Base-by-base conservation (phyloP, 129 eudicot species). In the Smallanthus sonchifolius region DNA sequence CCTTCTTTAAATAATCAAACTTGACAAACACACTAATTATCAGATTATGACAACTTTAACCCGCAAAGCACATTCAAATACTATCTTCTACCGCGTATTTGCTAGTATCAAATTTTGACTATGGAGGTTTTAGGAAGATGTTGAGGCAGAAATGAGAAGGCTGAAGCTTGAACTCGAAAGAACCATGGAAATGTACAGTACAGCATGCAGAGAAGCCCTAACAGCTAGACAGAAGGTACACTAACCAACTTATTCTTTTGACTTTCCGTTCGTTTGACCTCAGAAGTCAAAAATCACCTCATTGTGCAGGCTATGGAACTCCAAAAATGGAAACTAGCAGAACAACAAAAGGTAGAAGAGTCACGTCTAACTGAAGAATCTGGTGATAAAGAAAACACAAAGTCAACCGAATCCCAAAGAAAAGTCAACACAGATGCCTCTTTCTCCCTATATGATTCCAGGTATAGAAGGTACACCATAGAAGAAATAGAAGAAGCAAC, bases 161-260 rank as follows among this genome's bases (percentile, higher is more conserved):
- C 79, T 91, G 65, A 86, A 84, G 85, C 77, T 75, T 73, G 91
- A 88, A 76, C 88, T 91, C 35, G 70, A 83, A 79, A 92, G 84
- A 83, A 88, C 92, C 17, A 91, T 91, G 88, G 92, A 91, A 61
- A 83, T 86, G 96, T 91, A 88, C 62, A 86, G 87, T 67, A 76
- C 86, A 40, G 91, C 97, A n/a, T 88, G 97, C 87, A 86, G 81
- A 62, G 97, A 91, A 77, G 96, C 92, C 81, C 86, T 84, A 14
- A 35, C 89, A 16, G 97, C 96, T 32, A 81, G 84, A 82, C 90
- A 88, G 34, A 86, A 88, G 97, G 95, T 77, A 39, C 37, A 36
- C 47, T 38, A 73, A 38, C 24, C 56, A 36, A 16, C 36, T 47
- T 4, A 5, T 9, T 55, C 30, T 16, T 72, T 38, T 15, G 17